These are phyloP conservation scores for Apostasia ramifera DNA, from an alignment of 106 monocot genomes.

Conservation along the genomic window DNA sequence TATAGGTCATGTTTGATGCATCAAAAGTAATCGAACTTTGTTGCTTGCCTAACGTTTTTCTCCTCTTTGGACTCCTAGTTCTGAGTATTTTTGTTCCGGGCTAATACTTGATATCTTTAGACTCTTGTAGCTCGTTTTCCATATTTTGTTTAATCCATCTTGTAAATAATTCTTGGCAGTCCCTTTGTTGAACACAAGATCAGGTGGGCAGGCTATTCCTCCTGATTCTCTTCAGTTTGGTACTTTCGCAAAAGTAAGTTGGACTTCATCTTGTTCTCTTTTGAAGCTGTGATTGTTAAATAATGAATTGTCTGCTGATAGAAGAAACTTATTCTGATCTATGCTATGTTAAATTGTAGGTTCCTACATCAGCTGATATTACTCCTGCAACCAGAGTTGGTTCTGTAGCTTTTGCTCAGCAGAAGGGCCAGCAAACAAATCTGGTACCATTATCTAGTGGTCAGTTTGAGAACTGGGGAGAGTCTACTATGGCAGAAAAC, in stretches of 20 bases:
- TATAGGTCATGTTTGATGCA: background rate
- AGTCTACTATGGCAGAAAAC: slow-evolving; percentile 63
- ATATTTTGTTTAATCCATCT: background rate
- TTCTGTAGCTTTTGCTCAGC: slow-evolving; percentile 14
- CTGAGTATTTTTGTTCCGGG: background rate
- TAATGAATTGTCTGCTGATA: background rate
- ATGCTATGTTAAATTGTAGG: slow-evolving; percentile 15
- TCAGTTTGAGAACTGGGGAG: slow-evolving; percentile 66
- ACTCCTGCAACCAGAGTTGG: slow-evolving; percentile 16
- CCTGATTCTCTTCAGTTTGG: slow-evolving; percentile 38
- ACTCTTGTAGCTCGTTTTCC: background rate
- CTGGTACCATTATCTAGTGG: slow-evolving; percentile 22
- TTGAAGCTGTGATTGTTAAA: background rate
- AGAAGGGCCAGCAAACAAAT: slow-evolving; percentile 23
- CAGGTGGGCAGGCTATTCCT: slow-evolving; percentile 16
- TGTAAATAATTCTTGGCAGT: slow-evolving; percentile 12
- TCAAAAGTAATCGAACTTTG: background rate
- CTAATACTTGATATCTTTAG: background rate
- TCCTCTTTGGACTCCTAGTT: too few species aligned
- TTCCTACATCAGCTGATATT: slow-evolving; percentile 25
- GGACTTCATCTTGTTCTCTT: background rate
- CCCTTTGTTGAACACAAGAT: slow-evolving; percentile 31
- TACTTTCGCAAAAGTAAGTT: slow-evolving; percentile 26
- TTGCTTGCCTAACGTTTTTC: too few species aligned
- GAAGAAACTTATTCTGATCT: background rate